Base-by-base conservation (phyloP, 345 rosid genomes). In the Dovyalis caffra region DNA sequence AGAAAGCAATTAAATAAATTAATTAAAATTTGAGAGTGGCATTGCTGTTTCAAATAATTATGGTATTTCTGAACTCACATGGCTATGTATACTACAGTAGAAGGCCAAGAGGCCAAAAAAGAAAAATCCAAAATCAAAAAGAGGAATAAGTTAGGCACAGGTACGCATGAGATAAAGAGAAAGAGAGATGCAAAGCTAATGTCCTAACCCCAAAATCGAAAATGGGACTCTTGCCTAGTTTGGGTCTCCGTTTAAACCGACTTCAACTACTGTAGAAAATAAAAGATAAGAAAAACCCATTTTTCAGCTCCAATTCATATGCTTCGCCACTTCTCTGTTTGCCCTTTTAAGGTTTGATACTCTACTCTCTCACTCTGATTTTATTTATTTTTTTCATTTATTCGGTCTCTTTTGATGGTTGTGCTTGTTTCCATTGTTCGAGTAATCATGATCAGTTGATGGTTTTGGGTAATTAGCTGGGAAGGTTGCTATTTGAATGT, bases 21-120 rank as follows among this genome's bases (percentile, higher is more conserved):
- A 4, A n/a, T n/a, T n/a, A 31, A 40, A 15, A 29, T 62, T 70
- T 32, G 56, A 74, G 35, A 38, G 58, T 67, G 34, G 67, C 15
- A 5, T 64, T 4, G 32, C 33, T 49, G 68, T 73, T 74, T 66
- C 72, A 67, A 58, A 68, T 53, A 53, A 53, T n/a, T n/a, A 53
- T 53, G 28, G 57, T 35, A 53, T 66, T 66, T 74, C 31, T 31
- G 60, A 2, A 2, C 47, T 4, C 68, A 31, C 78, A 28, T 66
- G 53, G 37, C 53, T 5, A 4, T 21, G 20, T 10, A 51, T 8
- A 51, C 57, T 21, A 74, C 72, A 60, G 78, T 40, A 31, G 40
- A 38, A 68, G 66, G 53, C 40, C 64, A 58, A 56, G 71, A 66
- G 57, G 38, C 78, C 20, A 21, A 56, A 68, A 58, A 58, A 23